Percentiles rank a stretch among this genome's conserved stretches.
phyloP scores from a whole-genome alignment of 2,329 filamentous ascomycete species.

The Aspergillus arachidicola region DNA sequence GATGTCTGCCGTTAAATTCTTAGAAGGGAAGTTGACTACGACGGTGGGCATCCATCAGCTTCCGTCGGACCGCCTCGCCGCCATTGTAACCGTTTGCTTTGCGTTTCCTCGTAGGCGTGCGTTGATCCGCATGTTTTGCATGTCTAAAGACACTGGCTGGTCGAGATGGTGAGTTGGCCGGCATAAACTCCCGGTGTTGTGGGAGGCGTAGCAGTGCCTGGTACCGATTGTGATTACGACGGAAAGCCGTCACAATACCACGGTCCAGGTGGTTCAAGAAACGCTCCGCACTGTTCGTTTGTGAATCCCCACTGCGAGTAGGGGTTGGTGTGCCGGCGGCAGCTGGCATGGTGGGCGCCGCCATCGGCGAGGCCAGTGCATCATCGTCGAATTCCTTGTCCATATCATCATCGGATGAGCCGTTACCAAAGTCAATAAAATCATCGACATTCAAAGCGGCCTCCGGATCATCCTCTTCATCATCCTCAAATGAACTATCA shows the following conservation, averaged over 20 bases:
- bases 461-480: constrained; percentile 67
- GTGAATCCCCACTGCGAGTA: constrained; percentile 34
- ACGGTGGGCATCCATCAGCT: constrained; percentile 47
- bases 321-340: constrained; percentile 38
- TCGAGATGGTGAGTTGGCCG: constrained; percentile 46
- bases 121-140: constrained; percentile 41
- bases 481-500: constrained; percentile 62
- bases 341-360: constrained; percentile 46
- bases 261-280: constrained; percentile 70
- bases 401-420: constrained; percentile 63
- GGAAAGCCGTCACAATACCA: constrained; percentile 77
- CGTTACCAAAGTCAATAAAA: constrained; percentile 69
- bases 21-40: constrained; percentile 42
- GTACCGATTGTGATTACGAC: constrained; percentile 58
- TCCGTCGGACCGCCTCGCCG: constrained; percentile 47
- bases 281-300: constrained; percentile 46
- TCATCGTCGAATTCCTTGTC: constrained; percentile 53
- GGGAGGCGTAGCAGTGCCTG: constrained; percentile 52
- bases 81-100: constrained; percentile 40
- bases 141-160: constrained; percentile 48
- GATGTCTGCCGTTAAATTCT: constrained; percentile 5
- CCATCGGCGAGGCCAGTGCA: constrained; percentile 46
- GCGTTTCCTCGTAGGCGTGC: constrained; percentile 45
- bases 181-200: constrained; percentile 49
- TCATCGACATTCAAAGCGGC: constrained; percentile 67